phyloP scores from a whole-genome alignment of 495 filamentous ascomycete genomes.

The Lineolata rhizophorae region DNA sequence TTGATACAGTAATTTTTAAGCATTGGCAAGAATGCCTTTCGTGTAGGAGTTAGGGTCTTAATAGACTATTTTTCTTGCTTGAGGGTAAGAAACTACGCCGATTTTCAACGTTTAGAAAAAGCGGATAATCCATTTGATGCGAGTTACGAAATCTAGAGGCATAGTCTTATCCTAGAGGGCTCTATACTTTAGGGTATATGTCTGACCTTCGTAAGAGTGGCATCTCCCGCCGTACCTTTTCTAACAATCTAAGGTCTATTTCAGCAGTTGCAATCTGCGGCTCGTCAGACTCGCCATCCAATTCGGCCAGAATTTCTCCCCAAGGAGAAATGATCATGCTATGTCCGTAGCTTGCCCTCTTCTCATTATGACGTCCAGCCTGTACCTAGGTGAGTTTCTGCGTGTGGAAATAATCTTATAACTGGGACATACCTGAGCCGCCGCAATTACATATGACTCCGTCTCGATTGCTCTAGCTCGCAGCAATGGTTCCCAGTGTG shows the following conservation, averaged over 20 bases:
- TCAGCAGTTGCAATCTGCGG: conserved; percentile 26
- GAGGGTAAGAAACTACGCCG: no score
- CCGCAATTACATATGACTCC: conserved; percentile 68
- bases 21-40: no score
- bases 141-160: no score
- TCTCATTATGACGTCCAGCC: conserved; percentile 58
- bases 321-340: conserved; percentile 77
- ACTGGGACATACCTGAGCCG: no score
- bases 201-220: conserved; percentile 26
- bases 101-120: no score
- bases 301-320: conserved; percentile 49
- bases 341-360: conserved; percentile 66
- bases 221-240: conserved; percentile 21
- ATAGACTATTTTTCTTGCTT: no score
- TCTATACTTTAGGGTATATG: conserved; percentile 38
- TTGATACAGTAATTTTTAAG: no score
- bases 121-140: no score
- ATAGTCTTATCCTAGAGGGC: no score
- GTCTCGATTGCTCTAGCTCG: conserved; percentile 75
- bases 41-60: no score
- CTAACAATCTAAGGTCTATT: conserved; percentile 17
- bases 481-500: conserved; percentile 67
- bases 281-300: conserved; percentile 22
- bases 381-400: no score
- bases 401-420: no score